phyloP scores from a whole-genome alignment of 352 stramenopile genomes.

The Globisporangium uncinulatum region DNA sequence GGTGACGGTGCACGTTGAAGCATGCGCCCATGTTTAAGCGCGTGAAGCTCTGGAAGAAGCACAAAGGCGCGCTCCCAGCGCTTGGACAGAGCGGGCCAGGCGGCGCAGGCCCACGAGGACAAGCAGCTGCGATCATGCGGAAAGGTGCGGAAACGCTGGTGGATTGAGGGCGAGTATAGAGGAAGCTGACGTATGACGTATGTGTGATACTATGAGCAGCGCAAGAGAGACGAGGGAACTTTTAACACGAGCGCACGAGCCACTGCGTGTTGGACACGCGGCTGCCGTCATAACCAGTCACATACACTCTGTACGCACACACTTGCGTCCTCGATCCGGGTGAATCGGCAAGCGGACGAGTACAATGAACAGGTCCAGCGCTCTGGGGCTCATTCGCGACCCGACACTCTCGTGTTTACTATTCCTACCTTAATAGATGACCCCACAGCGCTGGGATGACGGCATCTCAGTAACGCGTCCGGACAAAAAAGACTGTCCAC shows the following conservation, averaged over 20 bases:
- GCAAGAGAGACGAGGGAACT: constrained; percentile 48
- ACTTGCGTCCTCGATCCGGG: neutral
- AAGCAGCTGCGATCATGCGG: constrained; percentile 74
- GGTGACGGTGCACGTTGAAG: constrained; percentile 57
- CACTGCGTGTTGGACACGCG: too few species aligned
- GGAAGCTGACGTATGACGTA: neutral
- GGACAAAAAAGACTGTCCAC: neutral
- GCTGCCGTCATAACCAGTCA: too few species aligned
- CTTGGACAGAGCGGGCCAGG: constrained; percentile 61
- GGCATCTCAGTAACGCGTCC: neutral
- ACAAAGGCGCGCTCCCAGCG: constrained; percentile 70
- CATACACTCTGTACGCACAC: too few species aligned
- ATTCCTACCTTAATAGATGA: constrained; percentile 3
- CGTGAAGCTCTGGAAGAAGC: constrained; percentile 87
- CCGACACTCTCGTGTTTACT: too few species aligned
- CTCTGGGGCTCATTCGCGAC: too few species aligned
- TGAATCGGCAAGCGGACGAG: neutral
- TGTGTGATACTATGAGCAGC: constrained; percentile 15
- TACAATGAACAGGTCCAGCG: too few species aligned
- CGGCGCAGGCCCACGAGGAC: constrained; percentile 52
- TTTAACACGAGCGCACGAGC: constrained; percentile 15
- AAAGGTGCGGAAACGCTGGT: constrained; percentile 36
- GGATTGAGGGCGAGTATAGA: neutral
- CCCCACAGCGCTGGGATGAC: neutral
- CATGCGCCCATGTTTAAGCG: constrained; percentile 86